Base-by-base conservation (phyloP, 148 eudicot genomes). In the Fagopyrum esculentum region DNA sequence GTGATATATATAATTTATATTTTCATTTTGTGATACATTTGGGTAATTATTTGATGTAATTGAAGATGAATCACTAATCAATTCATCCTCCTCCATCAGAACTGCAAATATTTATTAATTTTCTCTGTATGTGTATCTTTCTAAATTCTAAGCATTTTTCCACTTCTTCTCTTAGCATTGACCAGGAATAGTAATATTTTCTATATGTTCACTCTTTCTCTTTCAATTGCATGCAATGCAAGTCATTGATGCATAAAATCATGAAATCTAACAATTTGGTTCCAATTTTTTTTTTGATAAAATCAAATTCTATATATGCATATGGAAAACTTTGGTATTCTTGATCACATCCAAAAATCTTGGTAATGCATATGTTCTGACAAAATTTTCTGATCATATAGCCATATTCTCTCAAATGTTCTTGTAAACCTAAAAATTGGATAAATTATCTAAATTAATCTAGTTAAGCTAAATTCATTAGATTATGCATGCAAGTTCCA, bases 101-200 rank as follows among this genome's bases (percentile, higher is more conserved):
- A 63, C 16, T 63, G 69, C 69, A 66, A 64, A 22, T 40, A 66
- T n/a, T 40, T 40, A 46, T 6, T 13, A 15, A 6, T 4, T 66
- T 66, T 13, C 71, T 66, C 71, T 66, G 71, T 13, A 66, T 66
- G 46, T 19, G 9, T 35, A 9, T 35, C 19, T 66, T 40, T 66
- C 71, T 15, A 66, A 66, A 35, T 66, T 46, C 71, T 66, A 43
- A 6, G 47, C 45, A 66, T 35, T 13, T 66, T 66, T 15, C 71
- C 45, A 15, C 16, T 43, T 43, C n/a, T 15, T 49, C 17, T 66
- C 46, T 66, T 35, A 66, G 71, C 71, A 66, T 66, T 66, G 71
- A 66, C 71, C 47, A 66, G 71, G 47, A 66, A 66, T 66, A 66
- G 71, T 66, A 40, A 66, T 6, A 10, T 66, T 66, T 40, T 17